Evolutionary conservation across 2,329 filamentous ascomycete genomes (phyloP).

Genomic region (Fusarium pseudoanthophilum): DNA sequence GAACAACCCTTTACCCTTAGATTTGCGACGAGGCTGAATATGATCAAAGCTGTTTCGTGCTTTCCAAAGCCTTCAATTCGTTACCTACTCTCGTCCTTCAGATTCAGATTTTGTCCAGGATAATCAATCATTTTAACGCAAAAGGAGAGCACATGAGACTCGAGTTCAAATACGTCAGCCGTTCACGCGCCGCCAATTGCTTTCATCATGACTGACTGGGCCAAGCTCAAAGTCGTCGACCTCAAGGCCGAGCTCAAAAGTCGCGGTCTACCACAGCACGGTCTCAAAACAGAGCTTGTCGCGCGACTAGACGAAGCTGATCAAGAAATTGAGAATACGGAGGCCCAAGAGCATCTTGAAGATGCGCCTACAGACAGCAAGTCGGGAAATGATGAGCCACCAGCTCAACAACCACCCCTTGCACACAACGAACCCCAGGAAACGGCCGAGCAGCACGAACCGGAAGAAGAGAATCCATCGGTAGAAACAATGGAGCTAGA

Average conservation of each 20-base stretch:
- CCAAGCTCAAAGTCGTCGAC: slow-evolving; percentile 76
- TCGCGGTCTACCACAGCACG: slow-evolving; percentile 74
- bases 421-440: background rate
- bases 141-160: background rate
- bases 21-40: slow-evolving; percentile 42
- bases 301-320: slow-evolving; percentile 63
- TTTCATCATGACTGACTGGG: slow-evolving; percentile 62
- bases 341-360: slow-evolving; percentile 15
- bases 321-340: slow-evolving; percentile 6
- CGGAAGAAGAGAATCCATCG: background rate
- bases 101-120: background rate
- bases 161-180: background rate
- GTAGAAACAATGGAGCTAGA: slow-evolving; percentile 1
- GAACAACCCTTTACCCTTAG: slow-evolving; percentile 8
- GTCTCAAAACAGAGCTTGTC: slow-evolving; percentile 78
- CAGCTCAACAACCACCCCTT: background rate
- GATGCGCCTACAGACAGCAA: slow-evolving; percentile 26
- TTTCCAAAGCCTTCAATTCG: slow-evolving; percentile 7
- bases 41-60: slow-evolving; percentile 17
- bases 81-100: background rate
- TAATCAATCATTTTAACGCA: no score
- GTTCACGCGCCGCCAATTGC: slow-evolving; percentile 18
- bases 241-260: slow-evolving; percentile 79
- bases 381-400: slow-evolving; percentile 5
- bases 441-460: slow-evolving; percentile 13